Base-by-base conservation (phyloP, 805 yeast species). In the Hanseniaspora pseudoguilliermondii region DNA sequence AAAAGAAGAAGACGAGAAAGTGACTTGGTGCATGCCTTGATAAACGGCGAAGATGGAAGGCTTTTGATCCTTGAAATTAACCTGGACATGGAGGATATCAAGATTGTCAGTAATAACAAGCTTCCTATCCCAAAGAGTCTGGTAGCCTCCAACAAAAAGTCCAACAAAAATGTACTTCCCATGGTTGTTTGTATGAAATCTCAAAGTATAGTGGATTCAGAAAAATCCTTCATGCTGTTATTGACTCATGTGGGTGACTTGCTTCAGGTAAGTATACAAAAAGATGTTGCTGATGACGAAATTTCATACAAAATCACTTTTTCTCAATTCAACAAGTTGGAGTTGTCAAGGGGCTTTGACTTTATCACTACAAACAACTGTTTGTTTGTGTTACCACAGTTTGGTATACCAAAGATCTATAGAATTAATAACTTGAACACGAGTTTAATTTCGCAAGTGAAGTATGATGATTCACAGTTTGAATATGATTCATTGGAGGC, bases 1-100 rank as follows among this genome's bases (percentile, higher is more conserved):
- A 25, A 34, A 38, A 46, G 42, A 38, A 38, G 47, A 46, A 53
- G 38, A 46, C 46, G 50, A 44, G 47, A 38, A 20, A n/a, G 32
- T 16, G 42, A 38, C 9, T 20, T 27, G 5, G 29, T 27, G n/a
- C 41, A 53, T 32, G 49, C 34, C 20, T 5, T 53, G 16, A 18
- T 53, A 16, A 53, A 53, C 34, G 56, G 56, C 3, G 42, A 25
- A 27, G 56, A 53, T 23, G 56, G 56, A 8, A 53, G 56, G 36
- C 16, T 53, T 5, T 18, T 53, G n/a, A n/a, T 53, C 2, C 18
- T 53, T 25, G 40, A 44, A 29, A 46, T 46, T 35, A 40, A 53
- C 25, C 4, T 47, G 3, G 41, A 32, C 9, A n/a, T n/a, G 16
- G 42, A 29, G 10, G 23, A 34, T 5, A 32, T 53, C 5, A 36